These are phyloP conservation scores for Xerocomus potaroensis DNA, from an alignment of 768 basidiomycete species.

Conservation along the genomic window DNA sequence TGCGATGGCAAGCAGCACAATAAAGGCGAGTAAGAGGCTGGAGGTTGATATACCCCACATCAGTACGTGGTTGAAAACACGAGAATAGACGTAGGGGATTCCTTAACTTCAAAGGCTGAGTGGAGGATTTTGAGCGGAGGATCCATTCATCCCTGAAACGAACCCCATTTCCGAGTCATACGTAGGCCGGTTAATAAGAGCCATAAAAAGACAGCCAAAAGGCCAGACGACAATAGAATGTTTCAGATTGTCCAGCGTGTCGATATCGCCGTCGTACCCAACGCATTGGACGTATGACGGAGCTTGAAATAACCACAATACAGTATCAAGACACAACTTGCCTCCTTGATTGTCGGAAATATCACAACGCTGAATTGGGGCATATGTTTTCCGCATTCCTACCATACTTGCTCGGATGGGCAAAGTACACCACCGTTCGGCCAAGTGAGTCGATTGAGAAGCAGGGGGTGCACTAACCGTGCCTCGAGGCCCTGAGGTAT, in stretches of 20 bases:
- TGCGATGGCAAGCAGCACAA: slow-evolving; percentile 9
- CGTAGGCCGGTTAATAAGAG: too few species aligned
- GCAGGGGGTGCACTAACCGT: too few species aligned
- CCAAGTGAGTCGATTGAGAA: not conserved
- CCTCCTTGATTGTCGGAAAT: not conserved
- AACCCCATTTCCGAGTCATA: not conserved
- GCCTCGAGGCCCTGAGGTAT: too few species aligned
- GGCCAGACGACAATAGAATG: not conserved
- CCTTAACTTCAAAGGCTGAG: too few species aligned
- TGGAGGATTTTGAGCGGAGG: too few species aligned
- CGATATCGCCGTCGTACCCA: not conserved
- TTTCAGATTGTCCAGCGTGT: not conserved
- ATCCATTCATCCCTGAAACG: too few species aligned
- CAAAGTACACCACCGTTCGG: not conserved
- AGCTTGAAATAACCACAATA: too few species aligned
- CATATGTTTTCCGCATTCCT: not conserved
- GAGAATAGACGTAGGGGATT: not conserved
- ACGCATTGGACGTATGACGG: not conserved
- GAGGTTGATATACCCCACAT: slow-evolving; percentile 9
- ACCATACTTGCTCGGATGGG: not conserved
- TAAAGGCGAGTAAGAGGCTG: slow-evolving; percentile 1
- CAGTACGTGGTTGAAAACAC: not conserved
- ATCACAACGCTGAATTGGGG: not conserved
- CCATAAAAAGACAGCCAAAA: not conserved
- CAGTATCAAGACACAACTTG: too few species aligned